Conservation (phyloP, 495 filamentous ascomycete species). For the Hyaloscypha finlandica region DNA sequence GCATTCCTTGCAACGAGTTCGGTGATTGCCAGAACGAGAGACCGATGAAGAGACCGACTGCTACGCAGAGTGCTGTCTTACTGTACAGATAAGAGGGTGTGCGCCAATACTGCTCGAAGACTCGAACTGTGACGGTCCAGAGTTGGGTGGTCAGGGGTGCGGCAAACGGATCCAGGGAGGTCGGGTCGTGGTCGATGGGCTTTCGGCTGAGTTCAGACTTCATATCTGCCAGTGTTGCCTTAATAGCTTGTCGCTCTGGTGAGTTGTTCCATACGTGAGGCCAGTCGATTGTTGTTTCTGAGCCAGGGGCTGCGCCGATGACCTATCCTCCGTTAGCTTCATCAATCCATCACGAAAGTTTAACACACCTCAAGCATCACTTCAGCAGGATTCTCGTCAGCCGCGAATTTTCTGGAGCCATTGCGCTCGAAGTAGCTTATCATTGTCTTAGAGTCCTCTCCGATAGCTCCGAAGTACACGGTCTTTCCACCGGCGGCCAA, state of each 20-base stretch:
- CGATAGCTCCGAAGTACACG: constrained; percentile 78
- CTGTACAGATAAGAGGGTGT: constrained; percentile 85
- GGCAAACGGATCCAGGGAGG: constrained; percentile 41
- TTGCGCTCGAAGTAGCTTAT: constrained; percentile 70
- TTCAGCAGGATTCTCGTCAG: constrained; percentile 83
- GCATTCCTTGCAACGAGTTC: constrained; percentile 73
- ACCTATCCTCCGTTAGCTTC: constrained; percentile 39
- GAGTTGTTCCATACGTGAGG: constrained; percentile 74
- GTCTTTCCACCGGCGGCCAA: constrained; percentile 66
- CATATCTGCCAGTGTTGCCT: constrained; percentile 49
- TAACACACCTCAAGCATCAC: constrained; percentile 76
- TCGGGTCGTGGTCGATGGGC: background rate
- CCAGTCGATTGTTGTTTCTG: constrained; percentile 76
- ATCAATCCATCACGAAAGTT: no score
- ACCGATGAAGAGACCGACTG: constrained; percentile 72
- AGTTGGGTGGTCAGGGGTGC: constrained; percentile 58
- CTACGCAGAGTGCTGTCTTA: constrained; percentile 57
- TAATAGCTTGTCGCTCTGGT: constrained; percentile 63
- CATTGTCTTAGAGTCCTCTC: constrained; percentile 60
- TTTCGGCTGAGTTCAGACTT: background rate
- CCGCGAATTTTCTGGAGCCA: constrained; percentile 68
- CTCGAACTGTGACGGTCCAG: constrained; percentile 54
- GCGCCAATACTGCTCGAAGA: constrained; percentile 91
- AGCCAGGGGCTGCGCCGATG: constrained; percentile 82
- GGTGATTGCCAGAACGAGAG: constrained; percentile 83